These are phyloP conservation scores for Camelina sativa DNA, from an alignment of 345 rosid genomes.

Conservation along the genomic window DNA sequence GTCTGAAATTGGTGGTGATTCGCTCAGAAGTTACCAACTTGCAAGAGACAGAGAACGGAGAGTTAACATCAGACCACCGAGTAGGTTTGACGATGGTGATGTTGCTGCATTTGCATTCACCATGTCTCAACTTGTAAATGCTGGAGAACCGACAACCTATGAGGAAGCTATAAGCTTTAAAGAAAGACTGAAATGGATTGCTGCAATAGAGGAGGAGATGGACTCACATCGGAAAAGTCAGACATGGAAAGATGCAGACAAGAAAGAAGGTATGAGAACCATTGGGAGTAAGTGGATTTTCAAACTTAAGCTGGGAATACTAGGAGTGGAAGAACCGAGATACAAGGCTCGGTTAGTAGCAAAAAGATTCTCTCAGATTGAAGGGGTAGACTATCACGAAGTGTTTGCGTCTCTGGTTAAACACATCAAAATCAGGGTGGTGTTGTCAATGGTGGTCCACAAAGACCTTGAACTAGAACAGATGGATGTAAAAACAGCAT, in stretches of 20 bases:
- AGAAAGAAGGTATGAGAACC: neutral
- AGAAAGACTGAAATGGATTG: neutral
- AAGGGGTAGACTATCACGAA: neutral
- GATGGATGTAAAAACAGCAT: no score
- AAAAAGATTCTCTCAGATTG: neutral
- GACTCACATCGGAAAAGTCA: neutral
- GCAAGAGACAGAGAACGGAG: neutral
- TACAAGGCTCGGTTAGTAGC: neutral
- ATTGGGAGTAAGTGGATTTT: neutral
- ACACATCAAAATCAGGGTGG: neutral
- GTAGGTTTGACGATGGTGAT: neutral
- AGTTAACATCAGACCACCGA: neutral
- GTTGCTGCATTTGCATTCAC: neutral
- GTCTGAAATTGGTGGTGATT: rapidly evolving
- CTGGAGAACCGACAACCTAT: neutral
- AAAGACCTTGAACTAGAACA: neutral
- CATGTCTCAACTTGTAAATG: neutral
- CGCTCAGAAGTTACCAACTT: neutral
- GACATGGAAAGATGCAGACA: neutral
- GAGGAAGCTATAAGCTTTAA: neutral
- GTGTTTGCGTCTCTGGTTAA: neutral
- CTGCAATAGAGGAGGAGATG: neutral
- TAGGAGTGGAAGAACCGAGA: neutral
- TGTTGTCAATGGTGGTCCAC: neutral
- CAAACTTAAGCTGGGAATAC: neutral